Evolutionary conservation across 768 basidiomycete species (phyloP).

Genomic region (Kwoniella dejecticola): DNA sequence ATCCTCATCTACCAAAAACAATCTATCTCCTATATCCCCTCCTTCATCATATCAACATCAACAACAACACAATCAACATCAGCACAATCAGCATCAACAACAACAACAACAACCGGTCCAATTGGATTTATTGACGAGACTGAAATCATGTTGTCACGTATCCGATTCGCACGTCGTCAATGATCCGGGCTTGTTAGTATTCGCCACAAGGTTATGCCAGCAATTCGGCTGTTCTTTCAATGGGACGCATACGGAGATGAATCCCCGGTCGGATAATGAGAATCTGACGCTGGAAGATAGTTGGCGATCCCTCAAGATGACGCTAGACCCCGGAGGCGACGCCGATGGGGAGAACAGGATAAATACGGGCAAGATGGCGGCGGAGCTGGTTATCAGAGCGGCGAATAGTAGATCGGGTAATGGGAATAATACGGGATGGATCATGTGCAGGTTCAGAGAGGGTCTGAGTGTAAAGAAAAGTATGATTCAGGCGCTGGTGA

Average conservation of each 20-base stretch:
- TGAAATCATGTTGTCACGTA: slow-evolving; percentile 53
- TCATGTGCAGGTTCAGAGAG: slow-evolving; percentile 47
- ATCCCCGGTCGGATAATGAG: slow-evolving; percentile 26
- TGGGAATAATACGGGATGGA: slow-evolving; percentile 33
- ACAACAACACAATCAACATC: not conserved
- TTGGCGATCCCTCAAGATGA: slow-evolving; percentile 42
- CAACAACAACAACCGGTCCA: slow-evolving; percentile 18
- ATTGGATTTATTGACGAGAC: slow-evolving; percentile 49
- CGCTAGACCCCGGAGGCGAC: slow-evolving; percentile 49
- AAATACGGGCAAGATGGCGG: slow-evolving; percentile 53
- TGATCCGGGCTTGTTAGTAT: slow-evolving; percentile 53
- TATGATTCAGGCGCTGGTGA: slow-evolving; percentile 41
- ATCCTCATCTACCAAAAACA: slow-evolving; percentile 2
- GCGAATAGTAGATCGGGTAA: slow-evolving; percentile 20
- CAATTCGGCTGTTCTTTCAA: slow-evolving; percentile 45
- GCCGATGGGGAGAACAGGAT: slow-evolving; percentile 53
- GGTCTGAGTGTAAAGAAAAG: slow-evolving; percentile 48
- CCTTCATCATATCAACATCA: not conserved
- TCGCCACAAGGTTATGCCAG: slow-evolving; percentile 52
- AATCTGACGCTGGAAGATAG: slow-evolving; percentile 48
- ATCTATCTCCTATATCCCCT: slow-evolving; percentile 21
- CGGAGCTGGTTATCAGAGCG: slow-evolving; percentile 52
- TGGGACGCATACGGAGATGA: slow-evolving; percentile 38
- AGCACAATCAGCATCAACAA: slow-evolving; percentile 3
- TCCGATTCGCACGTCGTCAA: slow-evolving; percentile 52